phyloP scores from a whole-genome alignment of 768 basidiomycete species.

The Tulasnella sp. region DNA sequence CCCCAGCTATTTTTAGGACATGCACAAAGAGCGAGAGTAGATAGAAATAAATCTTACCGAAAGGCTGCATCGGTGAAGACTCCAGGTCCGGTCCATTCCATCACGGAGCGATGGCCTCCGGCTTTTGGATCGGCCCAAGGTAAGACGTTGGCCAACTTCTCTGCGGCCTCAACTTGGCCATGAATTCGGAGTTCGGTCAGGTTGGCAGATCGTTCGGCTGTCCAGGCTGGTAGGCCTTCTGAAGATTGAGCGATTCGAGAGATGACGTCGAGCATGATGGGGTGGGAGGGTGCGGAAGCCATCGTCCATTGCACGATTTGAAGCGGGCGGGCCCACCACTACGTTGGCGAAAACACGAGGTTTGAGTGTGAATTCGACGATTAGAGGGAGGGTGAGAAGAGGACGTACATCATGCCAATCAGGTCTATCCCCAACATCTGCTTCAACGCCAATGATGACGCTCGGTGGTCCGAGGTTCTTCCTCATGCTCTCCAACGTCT shows the following conservation, averaged over 20 bases:
- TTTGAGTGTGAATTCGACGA: not conserved
- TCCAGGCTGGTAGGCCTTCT: not conserved
- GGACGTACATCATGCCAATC: conserved; percentile 31
- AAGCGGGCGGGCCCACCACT: conserved; percentile 30
- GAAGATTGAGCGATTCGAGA: conserved; percentile 27
- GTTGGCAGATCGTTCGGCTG: too few relatives aligned
- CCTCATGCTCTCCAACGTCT: not conserved
- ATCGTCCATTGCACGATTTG: conserved; percentile 39
- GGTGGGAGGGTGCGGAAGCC: conserved; percentile 31
- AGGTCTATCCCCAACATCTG: conserved; percentile 33
- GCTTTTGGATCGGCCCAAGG: conserved; percentile 23
- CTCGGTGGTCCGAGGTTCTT: conserved; percentile 1
- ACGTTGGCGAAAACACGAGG: not conserved
- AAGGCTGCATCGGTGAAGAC: conserved; percentile 19
- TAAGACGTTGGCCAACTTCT: not conserved
- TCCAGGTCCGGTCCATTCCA: conserved; percentile 33
- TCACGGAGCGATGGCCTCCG: conserved; percentile 29
- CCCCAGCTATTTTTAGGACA: too few relatives aligned
- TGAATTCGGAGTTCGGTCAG: too few relatives aligned
- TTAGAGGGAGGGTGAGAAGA: too few relatives aligned
- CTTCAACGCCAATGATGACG: conserved; percentile 34
- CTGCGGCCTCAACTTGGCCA: too few relatives aligned
- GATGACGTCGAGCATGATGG: conserved; percentile 32
- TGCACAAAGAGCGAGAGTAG: too few relatives aligned
- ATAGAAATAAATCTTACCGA: conserved; percentile 1